These are phyloP conservation scores for Metschnikowia reukaufii DNA, from an alignment of 805 yeast species.

Conservation along the genomic window DNA sequence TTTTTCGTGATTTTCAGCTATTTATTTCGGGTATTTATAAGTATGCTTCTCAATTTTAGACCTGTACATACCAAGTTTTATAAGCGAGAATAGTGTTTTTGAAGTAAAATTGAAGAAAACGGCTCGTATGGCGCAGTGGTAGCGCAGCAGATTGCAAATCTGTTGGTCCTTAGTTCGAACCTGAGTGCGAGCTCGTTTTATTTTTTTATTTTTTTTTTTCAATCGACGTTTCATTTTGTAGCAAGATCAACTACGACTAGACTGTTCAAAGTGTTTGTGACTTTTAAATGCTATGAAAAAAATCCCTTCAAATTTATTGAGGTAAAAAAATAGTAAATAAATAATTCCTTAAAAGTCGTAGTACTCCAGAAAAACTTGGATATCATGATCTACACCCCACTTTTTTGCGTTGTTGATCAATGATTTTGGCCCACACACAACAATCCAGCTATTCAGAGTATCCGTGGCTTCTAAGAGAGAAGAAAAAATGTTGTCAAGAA, in stretches of 20 bases:
- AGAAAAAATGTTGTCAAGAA: conserved; percentile 33
- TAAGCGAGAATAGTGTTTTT: too few relatives aligned
- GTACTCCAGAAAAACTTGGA: conserved; percentile 44
- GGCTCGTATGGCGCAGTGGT: conserved; percentile 95
- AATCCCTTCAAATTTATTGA: too few relatives aligned
- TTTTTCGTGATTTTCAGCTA: too few relatives aligned
- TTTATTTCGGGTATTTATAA: too few relatives aligned
- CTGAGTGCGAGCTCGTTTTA: conserved; percentile 76
- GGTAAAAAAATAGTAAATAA: not conserved
- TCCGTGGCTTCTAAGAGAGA: conserved; percentile 30
- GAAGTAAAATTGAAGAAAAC: too few relatives aligned
- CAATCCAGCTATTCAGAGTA: conserved; percentile 47
- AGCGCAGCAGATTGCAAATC: conserved; percentile 99
- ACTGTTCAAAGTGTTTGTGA: too few relatives aligned
- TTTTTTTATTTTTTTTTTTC: conserved; percentile 26
- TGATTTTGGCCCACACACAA: conserved; percentile 58
- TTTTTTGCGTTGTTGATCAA: conserved; percentile 41
- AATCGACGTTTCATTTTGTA: not conserved
- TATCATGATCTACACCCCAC: conserved; percentile 37
- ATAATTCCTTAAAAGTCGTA: conserved; percentile 11
- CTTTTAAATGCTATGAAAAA: too few relatives aligned
- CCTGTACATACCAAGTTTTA: too few relatives aligned
- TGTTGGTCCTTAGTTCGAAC: conserved; percentile 97
- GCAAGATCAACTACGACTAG: too few relatives aligned
- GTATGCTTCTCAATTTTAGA: too few relatives aligned